Base-by-base conservation (phyloP, 2,329 filamentous ascomycete species). In the Bipolaris cookei region DNA sequence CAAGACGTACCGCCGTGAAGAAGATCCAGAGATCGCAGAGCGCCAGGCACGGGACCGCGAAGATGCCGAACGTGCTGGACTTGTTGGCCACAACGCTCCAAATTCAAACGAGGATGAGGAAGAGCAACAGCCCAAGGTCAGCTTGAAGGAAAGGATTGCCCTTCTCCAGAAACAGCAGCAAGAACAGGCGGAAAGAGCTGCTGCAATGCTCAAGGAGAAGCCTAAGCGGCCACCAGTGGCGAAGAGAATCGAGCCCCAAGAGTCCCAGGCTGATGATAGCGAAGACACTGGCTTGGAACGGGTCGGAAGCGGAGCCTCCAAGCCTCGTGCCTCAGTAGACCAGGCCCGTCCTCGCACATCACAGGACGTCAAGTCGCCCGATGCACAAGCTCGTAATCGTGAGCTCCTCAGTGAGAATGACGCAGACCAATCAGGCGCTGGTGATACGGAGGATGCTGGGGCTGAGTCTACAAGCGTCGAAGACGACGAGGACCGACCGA, bases 111-210 rank as follows among this genome's bases (percentile, higher is more conserved):
- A 81, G 3, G 83, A 82, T 39, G 86, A 83, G 14, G 86, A 81
- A 4, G 91, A 95, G 53, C 91, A 96, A 41, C 88, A 91, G 68
- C 93, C 94, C 1, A 97, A 98, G 78, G 90, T 92, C 54, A 97
- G 91, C 66, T 77, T 99, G 60, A 99, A 98, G 77, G 95, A 99
- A 76, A 86, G 95, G 61, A 97, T 99, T 78, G 95, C 95, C 25
- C 81, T 97, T 50, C 82, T 99, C 14, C 95, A 99, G 76, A 94
- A 91, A 73, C 92, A 98, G 75, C 95, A 99, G 77, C 82, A 91
- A 73, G 95, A 98, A 72, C 91, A 95, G 73, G 91, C 93, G 4
- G 84, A 89, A 61, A 84, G 93, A 50, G 90, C 94, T 77, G 90
- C 90, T 77, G 90, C 90, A 6, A 86, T 89, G 14, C 83, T 88